Percentiles rank a stretch among this genome's conserved stretches.
phyloP scores from a whole-genome alignment of 192 early-diverging fungal genomes.

The Coemansia sp. region DNA sequence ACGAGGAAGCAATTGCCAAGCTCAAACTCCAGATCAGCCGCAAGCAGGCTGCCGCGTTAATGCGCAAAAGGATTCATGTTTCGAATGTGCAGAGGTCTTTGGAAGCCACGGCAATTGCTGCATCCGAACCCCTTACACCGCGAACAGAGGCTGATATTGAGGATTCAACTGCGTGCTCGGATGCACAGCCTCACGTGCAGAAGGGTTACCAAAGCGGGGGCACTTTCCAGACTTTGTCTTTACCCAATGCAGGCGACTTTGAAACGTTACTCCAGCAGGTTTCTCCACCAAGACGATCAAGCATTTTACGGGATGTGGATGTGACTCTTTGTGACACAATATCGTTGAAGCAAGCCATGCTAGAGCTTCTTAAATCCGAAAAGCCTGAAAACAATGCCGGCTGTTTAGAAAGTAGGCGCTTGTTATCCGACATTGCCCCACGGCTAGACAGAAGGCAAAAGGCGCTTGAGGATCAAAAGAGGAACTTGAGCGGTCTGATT shows the following conservation, averaged over 20 bases:
- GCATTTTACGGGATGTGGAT: too few species aligned
- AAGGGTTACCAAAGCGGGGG: neutral
- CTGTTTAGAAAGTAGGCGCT: neutral
- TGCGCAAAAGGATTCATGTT: slow-evolving; percentile 27
- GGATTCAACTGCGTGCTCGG: neutral
- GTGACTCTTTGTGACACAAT: slow-evolving; percentile 9
- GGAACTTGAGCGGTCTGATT: neutral
- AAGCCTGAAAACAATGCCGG: neutral
- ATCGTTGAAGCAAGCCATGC: slow-evolving; percentile 6
- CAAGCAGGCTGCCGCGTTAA: slow-evolving; percentile 24
- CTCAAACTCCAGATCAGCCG: slow-evolving; percentile 42
- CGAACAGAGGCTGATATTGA: neutral
- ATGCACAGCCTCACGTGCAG: neutral
- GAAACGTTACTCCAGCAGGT: neutral
- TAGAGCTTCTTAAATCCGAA: neutral
- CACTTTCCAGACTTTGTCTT: neutral
- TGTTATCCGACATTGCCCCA: neutral
- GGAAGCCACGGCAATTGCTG: neutral
- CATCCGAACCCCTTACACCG: slow-evolving; percentile 6
- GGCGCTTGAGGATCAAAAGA: slow-evolving; percentile 6
- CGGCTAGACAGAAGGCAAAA: neutral
- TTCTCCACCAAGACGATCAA: neutral
- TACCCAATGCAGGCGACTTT: neutral
- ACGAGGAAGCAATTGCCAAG: slow-evolving; percentile 40
- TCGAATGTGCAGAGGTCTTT: slow-evolving; percentile 8